Percentiles rank a stretch among this genome's conserved stretches.
Evolutionary conservation across 345 rosid species (phyloP).

Genomic region (Raphanus sativus): DNA sequence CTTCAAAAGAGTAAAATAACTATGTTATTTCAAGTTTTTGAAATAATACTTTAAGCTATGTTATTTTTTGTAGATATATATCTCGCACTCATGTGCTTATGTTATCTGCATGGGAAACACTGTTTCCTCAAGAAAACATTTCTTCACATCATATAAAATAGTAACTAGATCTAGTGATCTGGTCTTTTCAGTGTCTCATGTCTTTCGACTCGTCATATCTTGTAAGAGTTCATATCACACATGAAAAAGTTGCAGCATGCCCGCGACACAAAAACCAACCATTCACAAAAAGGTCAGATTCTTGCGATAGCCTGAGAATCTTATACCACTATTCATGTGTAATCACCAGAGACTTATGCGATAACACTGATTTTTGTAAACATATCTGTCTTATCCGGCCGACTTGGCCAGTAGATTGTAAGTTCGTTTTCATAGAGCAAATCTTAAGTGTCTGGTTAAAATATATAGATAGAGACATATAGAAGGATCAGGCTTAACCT

Average conservation of each 20-base stretch:
- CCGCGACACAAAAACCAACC: conserved; percentile 16
- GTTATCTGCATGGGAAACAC: conserved; percentile 37
- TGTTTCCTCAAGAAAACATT: conserved; percentile 13
- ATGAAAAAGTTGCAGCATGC: conserved; percentile 28
- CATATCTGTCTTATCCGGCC: conserved; percentile 24
- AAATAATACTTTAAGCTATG: not conserved
- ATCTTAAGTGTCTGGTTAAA: conserved; percentile 23
- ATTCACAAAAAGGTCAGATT: conserved; percentile 3
- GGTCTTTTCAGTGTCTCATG: not conserved
- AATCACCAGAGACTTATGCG: conserved; percentile 15
- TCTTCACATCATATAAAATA: conserved; percentile 8
- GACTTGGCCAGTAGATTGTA: conserved; percentile 15
- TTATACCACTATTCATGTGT: conserved; percentile 12
- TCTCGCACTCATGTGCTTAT: conserved; percentile 35
- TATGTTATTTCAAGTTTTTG: not conserved
- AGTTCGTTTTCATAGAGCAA: conserved; percentile 19
- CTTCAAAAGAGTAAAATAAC: conserved; percentile 27
- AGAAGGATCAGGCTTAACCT: conserved; percentile 23
- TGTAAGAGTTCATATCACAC: conserved; percentile 11
- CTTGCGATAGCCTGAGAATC: conserved; percentile 35
- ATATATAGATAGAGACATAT: conserved; percentile 30
- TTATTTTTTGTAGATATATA: not conserved
- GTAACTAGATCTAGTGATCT: conserved; percentile 14
- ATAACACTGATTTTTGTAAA: conserved; percentile 1
- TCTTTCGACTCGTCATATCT: conserved; percentile 1